Percentiles rank a stretch among this genome's conserved stretches.
These are phyloP conservation scores for Trichosporon sp. DNA, from an alignment of 1,284 basidiomycete genomes.

Conservation along the genomic window DNA sequence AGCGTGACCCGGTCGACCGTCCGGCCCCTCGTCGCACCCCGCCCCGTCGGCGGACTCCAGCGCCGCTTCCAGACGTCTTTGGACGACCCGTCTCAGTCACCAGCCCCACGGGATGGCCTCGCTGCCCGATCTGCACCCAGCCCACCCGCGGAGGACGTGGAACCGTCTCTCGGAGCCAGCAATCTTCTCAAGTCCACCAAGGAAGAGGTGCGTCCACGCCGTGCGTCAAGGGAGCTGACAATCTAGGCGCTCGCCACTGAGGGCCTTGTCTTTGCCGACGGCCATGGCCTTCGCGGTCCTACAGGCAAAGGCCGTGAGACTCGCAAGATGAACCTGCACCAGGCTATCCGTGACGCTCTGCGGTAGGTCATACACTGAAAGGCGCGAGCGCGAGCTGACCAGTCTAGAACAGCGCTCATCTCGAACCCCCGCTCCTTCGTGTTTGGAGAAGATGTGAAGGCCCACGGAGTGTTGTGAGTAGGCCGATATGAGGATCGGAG, in stretches of 20 bases:
- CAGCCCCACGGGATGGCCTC: constrained; percentile 8
- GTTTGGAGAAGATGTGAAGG: constrained; percentile 90
- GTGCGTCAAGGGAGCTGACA: background rate
- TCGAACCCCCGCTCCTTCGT: constrained; percentile 82
- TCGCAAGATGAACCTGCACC: constrained; percentile 84
- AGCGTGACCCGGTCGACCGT: background rate
- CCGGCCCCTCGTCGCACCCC: background rate
- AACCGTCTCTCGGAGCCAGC: constrained; percentile 34
- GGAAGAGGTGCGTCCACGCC: constrained; percentile 25
- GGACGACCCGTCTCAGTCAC: constrained; percentile 11
- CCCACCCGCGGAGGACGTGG: constrained; percentile 16
- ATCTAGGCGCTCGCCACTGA: constrained; percentile 60
- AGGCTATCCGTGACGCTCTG: constrained; percentile 81
- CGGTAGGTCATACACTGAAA: constrained; percentile 52
- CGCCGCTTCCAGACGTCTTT: constrained; percentile 8
- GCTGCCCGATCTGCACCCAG: constrained; percentile 5
- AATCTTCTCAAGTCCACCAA: constrained; percentile 24
- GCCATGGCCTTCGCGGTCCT: constrained; percentile 51
- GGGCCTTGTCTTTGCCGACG: constrained; percentile 64
- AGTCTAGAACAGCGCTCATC: constrained; percentile 64
- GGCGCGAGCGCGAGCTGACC: background rate
- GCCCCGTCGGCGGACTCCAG: background rate
- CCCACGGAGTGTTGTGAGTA: constrained; percentile 87
- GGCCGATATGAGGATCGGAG: too few relatives aligned
- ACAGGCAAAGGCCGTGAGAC: constrained; percentile 72